Base-by-base conservation (phyloP, 2,329 filamentous ascomycete genomes). In the Alternaria rosae region DNA sequence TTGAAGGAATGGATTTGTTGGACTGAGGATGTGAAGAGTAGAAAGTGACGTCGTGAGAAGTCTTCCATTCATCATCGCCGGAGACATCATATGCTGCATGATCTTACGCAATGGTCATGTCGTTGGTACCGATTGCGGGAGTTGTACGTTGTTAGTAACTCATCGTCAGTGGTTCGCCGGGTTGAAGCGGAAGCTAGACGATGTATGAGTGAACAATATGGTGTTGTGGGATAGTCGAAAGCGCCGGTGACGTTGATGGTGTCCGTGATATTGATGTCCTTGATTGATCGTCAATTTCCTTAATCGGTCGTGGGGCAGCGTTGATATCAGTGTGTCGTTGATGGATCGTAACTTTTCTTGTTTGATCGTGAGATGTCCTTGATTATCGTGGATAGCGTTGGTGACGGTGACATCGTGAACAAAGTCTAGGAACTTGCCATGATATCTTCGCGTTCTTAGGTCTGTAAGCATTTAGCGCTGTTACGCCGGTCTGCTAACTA, bases 401-500 rank as follows among this genome's bases (percentile, higher is more conserved):
- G 35, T 1, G 35, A 38, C 8, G 35, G 35, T 28, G 4, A 43
- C n/a, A 38, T 54, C 25, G 20, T 17, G 35, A 0, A 15, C 26
- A n/a, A 3, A 11, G 15, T 15, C 26, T 15, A 21, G 12, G 13
- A 5, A 1, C 20, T 13, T n/a, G 25, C n/a, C 15, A 48, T 30
- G 4, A 3, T 1, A 30, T 48, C 2, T 48, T 30, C 15, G 4
- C 0, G 17, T 9, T n/a, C 2, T 6, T 50, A 1, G 15, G 1
- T n/a, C 47, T 8, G 2, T 23, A 23, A 21, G 47, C 17, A n/a
- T 50, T 38, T 38, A 38, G 28, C 35, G 0, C 0, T 38, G 35
- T 8, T 47, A 56, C 54, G 3, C 54, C 21, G 54, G 54, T 55
- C 53, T 42, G 42, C 54, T 47, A 54, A 30, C 26, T 28, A n/a